These are phyloP conservation scores for Lotmaria passim DNA, from an alignment of 208 protist species.

Conservation along the genomic window DNA sequence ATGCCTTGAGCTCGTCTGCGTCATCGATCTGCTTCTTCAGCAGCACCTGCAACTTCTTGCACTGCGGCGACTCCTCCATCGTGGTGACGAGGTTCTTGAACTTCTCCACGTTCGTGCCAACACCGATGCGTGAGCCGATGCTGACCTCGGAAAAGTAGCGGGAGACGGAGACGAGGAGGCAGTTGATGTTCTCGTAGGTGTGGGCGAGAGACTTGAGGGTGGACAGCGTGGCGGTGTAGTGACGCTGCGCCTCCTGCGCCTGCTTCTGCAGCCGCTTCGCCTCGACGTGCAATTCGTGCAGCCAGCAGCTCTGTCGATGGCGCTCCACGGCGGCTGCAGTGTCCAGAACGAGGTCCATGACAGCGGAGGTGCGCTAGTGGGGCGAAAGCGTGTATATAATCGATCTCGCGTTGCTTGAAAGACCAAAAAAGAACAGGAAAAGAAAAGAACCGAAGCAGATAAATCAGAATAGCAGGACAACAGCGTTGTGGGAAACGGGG, in stretches of 20 bases:
- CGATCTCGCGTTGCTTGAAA: too few relatives aligned
- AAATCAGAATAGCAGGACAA: too few relatives aligned
- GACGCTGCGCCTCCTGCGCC: background rate
- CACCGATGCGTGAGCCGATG: constrained; percentile 4
- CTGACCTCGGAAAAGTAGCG: constrained; percentile 1
- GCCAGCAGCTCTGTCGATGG: background rate
- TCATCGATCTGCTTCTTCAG: background rate
- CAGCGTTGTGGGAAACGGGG: too few relatives aligned
- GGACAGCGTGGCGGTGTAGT: background rate
- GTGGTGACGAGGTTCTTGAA: background rate
- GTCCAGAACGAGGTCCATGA: constrained; percentile 2
- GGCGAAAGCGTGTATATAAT: too few relatives aligned
- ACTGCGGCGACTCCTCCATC: background rate
- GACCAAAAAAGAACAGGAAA: too few relatives aligned
- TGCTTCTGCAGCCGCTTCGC: background rate
- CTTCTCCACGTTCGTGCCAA: background rate
- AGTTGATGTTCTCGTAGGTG: background rate
- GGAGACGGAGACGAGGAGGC: constrained; percentile 6
- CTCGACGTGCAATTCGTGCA: background rate
- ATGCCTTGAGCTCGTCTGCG: background rate
- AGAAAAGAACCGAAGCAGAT: too few relatives aligned
- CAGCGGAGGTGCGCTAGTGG: too few relatives aligned
- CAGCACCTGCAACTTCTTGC: background rate
- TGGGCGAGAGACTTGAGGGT: background rate
- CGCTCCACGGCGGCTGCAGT: background rate